phyloP scores from a whole-genome alignment of 352 stramenopile species.

The Hyphochytrium catenoides region DNA sequence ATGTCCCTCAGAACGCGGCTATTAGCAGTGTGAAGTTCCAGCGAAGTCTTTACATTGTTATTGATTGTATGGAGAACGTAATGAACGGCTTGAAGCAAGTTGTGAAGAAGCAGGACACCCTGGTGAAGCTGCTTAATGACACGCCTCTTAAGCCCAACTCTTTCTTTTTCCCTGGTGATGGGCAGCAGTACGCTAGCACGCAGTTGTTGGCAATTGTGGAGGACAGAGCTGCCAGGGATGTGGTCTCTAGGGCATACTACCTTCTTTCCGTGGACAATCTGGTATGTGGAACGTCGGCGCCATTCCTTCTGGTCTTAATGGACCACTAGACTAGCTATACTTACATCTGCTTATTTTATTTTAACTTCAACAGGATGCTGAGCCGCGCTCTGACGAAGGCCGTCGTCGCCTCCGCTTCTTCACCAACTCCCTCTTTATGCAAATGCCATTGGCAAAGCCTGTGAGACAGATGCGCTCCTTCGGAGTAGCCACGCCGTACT shows the following conservation, averaged over 20 bases:
- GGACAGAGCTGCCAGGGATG: conserved; percentile 45
- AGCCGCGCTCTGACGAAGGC: conserved; percentile 55
- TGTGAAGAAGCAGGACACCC: conserved; percentile 46
- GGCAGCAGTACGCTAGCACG: conserved; percentile 46
- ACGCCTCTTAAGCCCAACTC: conserved; percentile 56
- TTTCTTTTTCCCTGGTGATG: conserved; percentile 59
- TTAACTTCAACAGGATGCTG: too few relatives aligned
- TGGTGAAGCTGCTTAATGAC: conserved; percentile 56
- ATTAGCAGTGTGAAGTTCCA: conserved; percentile 66
- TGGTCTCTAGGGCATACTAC: conserved; percentile 54
- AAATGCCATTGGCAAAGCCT: conserved; percentile 56
- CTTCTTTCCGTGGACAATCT: conserved; percentile 66
- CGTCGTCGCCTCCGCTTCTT: conserved; percentile 59
- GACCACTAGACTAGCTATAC: too few relatives aligned
- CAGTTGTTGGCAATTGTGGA: conserved; percentile 52
- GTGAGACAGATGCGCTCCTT: conserved; percentile 60
- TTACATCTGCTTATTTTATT: too few relatives aligned
- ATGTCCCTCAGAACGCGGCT: conserved; percentile 38
- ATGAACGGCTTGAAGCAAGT: conserved; percentile 60
- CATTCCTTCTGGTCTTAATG: too few relatives aligned
- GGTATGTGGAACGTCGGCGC: too few relatives aligned
- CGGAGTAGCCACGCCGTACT: conserved; percentile 58
- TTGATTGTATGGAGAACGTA: conserved; percentile 49
- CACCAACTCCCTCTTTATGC: conserved; percentile 64
- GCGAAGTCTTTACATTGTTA: conserved; percentile 46